Conservation (phyloP, 2,329 filamentous ascomycete species). For the Penicillium digitatum region DNA sequence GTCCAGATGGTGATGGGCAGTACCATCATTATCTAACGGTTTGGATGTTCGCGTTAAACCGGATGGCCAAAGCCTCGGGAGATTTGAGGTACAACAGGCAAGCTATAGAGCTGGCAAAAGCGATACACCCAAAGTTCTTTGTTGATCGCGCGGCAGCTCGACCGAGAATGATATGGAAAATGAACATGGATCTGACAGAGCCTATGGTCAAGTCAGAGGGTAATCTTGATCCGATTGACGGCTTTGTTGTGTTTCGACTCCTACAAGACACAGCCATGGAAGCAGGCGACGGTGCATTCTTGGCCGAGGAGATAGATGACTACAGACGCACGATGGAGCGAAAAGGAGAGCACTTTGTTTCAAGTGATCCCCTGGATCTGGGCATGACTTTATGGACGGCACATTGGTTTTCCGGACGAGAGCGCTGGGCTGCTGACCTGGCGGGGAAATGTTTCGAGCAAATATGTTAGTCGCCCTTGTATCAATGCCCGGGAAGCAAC, state of each 20-base stretch:
- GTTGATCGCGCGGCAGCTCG: conserved; percentile 30
- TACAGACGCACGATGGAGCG: conserved; percentile 49
- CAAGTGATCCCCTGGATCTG: conserved; percentile 53
- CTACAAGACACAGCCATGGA: conserved; percentile 44
- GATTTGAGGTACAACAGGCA: conserved; percentile 49
- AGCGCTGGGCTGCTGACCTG: conserved; percentile 48
- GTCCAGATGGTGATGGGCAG: conserved; percentile 55
- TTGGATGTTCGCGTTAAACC: conserved; percentile 61
- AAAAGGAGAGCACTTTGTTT: conserved; percentile 45
- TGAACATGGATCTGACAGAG: conserved; percentile 48
- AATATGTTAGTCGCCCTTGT: conserved; percentile 29
- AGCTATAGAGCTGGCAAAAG: conserved; percentile 51
- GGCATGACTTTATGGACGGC: conserved; percentile 59
- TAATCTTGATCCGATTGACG: conserved; percentile 55
- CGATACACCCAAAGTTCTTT: conserved; percentile 54
- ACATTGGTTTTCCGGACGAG: conserved; percentile 48
- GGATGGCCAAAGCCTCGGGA: conserved; percentile 48
- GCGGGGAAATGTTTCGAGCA: conserved; percentile 35
- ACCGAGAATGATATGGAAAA: conserved; percentile 55
- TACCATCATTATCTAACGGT: conserved; percentile 60
- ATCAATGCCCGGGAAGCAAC: background rate
- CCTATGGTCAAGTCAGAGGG: conserved; percentile 52
- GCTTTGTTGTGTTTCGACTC: conserved; percentile 50
- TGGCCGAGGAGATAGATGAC: conserved; percentile 51
- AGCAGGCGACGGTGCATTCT: conserved; percentile 29